Evolutionary conservation across 1,284 basidiomycete genomes (phyloP).

Genomic region (Pascua guehoae): DNA sequence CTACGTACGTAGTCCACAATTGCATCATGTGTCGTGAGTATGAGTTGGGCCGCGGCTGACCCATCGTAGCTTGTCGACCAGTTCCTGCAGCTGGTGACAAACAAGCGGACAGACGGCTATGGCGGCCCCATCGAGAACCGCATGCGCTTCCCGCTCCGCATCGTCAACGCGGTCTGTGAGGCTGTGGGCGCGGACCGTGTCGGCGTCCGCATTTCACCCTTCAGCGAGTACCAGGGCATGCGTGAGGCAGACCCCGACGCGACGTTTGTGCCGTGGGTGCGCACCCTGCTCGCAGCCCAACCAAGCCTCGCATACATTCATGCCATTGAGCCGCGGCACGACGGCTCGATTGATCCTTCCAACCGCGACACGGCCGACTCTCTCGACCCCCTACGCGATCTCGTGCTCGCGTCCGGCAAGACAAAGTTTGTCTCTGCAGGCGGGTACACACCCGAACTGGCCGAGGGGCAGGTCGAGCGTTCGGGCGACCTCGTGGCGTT

Average conservation of each 20-base stretch:
- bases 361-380: constrained; percentile 12
- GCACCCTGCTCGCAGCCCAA: constrained; percentile 46
- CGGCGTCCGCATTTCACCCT: constrained; percentile 59
- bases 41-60: neutral
- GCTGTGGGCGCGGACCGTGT: constrained; percentile 56
- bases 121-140: constrained; percentile 60
- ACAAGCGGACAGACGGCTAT: constrained; percentile 61
- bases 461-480: constrained; percentile 33
- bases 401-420: constrained; percentile 21
- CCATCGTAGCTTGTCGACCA: constrained; percentile 50
- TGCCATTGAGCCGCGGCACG: constrained; percentile 52
- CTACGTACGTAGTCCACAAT: constrained; percentile 7
- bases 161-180: constrained; percentile 53
- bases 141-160: constrained; percentile 55
- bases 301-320: constrained; percentile 62
- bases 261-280: constrained; percentile 37
- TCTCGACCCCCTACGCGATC: constrained; percentile 23
- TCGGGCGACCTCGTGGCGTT: constrained; percentile 53
- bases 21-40: neutral
- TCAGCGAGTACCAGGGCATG: constrained; percentile 52
- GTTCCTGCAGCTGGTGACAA: constrained; percentile 56
- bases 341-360: constrained; percentile 20
- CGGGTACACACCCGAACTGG: constrained; percentile 47
- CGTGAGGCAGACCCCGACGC: constrained; percentile 51
- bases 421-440: constrained; percentile 54